Base-by-base conservation (phyloP, 2,329 filamentous ascomycete genomes). In the Phyllosticta citrichinensis region DNA sequence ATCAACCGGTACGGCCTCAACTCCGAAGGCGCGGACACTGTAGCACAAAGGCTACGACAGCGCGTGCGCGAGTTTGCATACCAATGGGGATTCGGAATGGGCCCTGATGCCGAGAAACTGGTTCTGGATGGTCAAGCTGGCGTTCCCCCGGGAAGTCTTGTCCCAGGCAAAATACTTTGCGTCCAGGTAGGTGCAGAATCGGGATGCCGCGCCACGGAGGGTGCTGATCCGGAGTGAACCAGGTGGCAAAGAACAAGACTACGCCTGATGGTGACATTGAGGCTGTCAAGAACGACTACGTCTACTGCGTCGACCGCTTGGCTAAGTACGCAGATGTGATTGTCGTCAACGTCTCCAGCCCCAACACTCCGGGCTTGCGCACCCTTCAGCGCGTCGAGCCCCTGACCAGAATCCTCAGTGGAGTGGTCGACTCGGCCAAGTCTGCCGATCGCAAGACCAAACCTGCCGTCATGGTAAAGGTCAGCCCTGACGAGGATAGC, bases 1-100 rank as follows among this genome's bases (percentile, higher is more conserved):
- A 90, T 99, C 73, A 99, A 99, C 74, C 86, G 94, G 47, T 99
- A 97, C 75, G 94, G 94, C 0, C 84, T 99, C 68, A 97, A 97
- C 76, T 96, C 90, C 12, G 83, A 87, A 63, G 94, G 94, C 20
- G 92, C 92, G 1, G 93, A 96, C 70, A 83, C 87, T 67, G 88
- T 97, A 76, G 92, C 93, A 1, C 84, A 85, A 67, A 82, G 86
- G 17, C 78, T 99, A 66, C 83, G 90, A 59, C 85, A 91, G 68
- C 83, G 94, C 19, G 83, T 97, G 33, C 81, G 90, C 52, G 80
- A 85, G 57, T 97, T 88, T 70, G 92, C 92, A 5, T 86, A 85
- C 65, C 77, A 81, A 1, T 75, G 85, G 58, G 91, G 89, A 1
- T 77, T 92, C 62, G 85, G 86, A 5, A 67, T 82, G 24, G 81